phyloP scores from a whole-genome alignment of 1,139 yeast genomes.

The Saccharomyces hybrid region DNA sequence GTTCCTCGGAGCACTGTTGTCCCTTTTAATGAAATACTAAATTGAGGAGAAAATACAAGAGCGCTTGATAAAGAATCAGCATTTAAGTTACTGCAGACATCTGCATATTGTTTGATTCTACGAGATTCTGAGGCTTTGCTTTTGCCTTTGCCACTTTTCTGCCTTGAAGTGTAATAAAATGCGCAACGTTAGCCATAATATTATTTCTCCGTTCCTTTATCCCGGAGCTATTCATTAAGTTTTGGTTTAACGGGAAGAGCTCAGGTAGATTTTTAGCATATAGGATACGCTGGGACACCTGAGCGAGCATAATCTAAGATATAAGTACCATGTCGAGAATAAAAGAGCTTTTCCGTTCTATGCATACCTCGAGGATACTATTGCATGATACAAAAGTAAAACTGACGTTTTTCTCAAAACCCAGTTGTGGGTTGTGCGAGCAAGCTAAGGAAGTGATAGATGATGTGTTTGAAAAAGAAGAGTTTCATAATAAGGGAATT shows the following conservation, averaged over 20 bases:
- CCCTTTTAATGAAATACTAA: not conserved
- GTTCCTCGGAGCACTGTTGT: not conserved
- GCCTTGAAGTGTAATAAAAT: too few species aligned
- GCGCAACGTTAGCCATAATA: too few species aligned
- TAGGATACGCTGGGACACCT: too few species aligned
- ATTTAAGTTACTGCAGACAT: not conserved
- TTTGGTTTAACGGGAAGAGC: too few species aligned
- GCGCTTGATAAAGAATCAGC: not conserved
- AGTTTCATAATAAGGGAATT: conserved; percentile 26
- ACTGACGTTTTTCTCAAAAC: conserved; percentile 67
- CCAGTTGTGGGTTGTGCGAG: conserved; percentile 70
- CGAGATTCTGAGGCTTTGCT: too few species aligned
- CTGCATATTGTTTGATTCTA: not conserved
- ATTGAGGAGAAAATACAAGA: not conserved
- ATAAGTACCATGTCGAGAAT: not conserved
- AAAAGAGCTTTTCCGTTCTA: not conserved
- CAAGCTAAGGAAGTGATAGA: conserved; percentile 53
- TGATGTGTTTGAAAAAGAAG: conserved; percentile 30
- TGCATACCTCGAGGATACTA: conserved; percentile 1
- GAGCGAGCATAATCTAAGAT: not conserved
- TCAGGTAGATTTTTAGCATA: too few species aligned
- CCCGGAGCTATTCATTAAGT: too few species aligned
- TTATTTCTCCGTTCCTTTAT: too few species aligned
- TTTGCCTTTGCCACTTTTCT: too few species aligned
- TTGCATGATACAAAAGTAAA: conserved; percentile 11